phyloP scores from a whole-genome alignment of 495 filamentous ascomycete genomes.

The Penicillium mononematosum region DNA sequence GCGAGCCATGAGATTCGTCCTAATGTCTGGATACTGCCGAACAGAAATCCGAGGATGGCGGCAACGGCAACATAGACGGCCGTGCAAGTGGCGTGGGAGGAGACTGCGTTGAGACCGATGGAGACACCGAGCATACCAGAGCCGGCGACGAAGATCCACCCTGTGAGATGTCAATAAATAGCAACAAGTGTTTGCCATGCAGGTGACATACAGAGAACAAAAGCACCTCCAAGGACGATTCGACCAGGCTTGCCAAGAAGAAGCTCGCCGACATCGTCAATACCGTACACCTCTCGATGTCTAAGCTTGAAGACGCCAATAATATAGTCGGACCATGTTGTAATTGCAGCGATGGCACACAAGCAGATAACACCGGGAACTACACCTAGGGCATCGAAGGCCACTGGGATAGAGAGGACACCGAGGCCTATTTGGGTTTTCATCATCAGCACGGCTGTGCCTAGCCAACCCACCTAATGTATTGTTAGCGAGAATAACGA shows the following conservation, averaged over 20 bases:
- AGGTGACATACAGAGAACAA: no score
- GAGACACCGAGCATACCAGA: constrained; percentile 64
- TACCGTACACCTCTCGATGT: constrained; percentile 60
- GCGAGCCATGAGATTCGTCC: constrained; percentile 38
- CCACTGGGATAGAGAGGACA: constrained; percentile 57
- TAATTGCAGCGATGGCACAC: constrained; percentile 55
- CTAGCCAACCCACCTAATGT: constrained; percentile 2
- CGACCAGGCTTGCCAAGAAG: no score
- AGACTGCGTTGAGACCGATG: constrained; percentile 66
- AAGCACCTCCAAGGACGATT: no score
- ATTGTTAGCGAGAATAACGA: no score
- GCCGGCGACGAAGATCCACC: constrained; percentile 38
- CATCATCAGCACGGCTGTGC: constrained; percentile 40
- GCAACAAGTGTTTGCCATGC: no score
- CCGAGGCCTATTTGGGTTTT: constrained; percentile 58
- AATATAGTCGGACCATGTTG: constrained; percentile 74
- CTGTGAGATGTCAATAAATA: no score
- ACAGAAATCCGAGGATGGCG: constrained; percentile 30
- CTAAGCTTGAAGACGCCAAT: constrained; percentile 68
- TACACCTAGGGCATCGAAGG: constrained; percentile 61
- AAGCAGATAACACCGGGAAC: constrained; percentile 53
- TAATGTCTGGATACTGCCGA: constrained; percentile 40
- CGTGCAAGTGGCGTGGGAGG: constrained; percentile 62
- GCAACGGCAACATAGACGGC: constrained; percentile 42
- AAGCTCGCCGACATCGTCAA: no score